Base-by-base conservation (phyloP, 2,329 filamentous ascomycete species). In the Neopestalotiopsis clavispora region DNA sequence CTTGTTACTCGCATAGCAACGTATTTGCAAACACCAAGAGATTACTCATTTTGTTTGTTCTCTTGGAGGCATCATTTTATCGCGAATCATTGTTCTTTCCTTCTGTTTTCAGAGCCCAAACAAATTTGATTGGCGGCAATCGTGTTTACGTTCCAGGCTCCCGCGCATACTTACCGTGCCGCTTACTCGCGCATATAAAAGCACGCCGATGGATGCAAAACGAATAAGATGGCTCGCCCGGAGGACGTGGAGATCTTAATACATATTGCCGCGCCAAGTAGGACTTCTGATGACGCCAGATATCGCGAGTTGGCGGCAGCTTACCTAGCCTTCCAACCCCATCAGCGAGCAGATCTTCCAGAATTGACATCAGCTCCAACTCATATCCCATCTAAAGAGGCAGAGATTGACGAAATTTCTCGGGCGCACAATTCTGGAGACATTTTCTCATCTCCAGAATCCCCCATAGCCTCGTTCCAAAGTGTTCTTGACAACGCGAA, bases 211-310 rank as follows among this genome's bases (percentile, higher is more conserved):
- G 45, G 38, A 40, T n/a, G 59, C 23, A 34, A 42, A 42, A n/a
- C 32, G 42, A 52, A 62, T 67, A 73, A 70, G 66, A 79, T 79
- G 77, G 76, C 75, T 67, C 60, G 71, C 65, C 68, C 73, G 57
- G 45, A 70, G 62, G 78, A 84, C 69, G 79, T 83, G 65, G 87
- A 90, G 77, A 86, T 89, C 59, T 80, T 90, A 59, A 83, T 89
- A 65, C 87, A 90, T 75, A 82, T 87, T 67, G 77, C 84, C 12
- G 87, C 87, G 38, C 85, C 86, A 6, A 84, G 85, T 73, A 82
- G 76, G 52, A 78, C 80, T 28, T 72, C 74, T 12, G 85, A 89
- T 71, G 87, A 90, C 77, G 77, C 74, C 20, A 72, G 74, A 14
- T 89, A 89, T 71, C 79, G 86, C 42, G 76, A 79, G n/a, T 78